These are phyloP conservation scores for Kodamaea restingae DNA, from an alignment of 805 yeast species.

Conservation along the genomic window DNA sequence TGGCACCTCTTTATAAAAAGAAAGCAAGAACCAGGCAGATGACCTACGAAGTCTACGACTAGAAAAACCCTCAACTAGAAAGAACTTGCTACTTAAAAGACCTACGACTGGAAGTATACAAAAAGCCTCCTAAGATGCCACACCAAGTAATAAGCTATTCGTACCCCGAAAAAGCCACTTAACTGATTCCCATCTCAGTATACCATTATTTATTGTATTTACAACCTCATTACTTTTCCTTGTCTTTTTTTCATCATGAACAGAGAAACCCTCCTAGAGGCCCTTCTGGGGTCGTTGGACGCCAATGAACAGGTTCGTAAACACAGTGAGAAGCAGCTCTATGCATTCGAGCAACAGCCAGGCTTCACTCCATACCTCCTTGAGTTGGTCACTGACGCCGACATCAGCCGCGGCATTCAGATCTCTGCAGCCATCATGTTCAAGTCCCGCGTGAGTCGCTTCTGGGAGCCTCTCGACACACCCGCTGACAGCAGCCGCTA, in stretches of 20 bases:
- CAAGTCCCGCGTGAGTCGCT: constrained; percentile 37
- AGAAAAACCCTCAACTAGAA: too few species aligned
- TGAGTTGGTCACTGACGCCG: constrained; percentile 44
- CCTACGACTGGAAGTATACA: too few species aligned
- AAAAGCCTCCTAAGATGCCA: too few species aligned
- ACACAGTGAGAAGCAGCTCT: constrained; percentile 50
- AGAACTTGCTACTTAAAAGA: too few species aligned
- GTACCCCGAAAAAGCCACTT: too few species aligned
- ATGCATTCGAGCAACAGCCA: constrained; percentile 48
- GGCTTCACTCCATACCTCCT: constrained; percentile 57
- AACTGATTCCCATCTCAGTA: neutral
- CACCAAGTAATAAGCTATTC: too few species aligned
- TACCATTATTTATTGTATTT: neutral
- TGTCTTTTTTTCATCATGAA: constrained; percentile 32
- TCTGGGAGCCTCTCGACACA: constrained; percentile 37
- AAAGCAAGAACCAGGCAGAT: too few species aligned
- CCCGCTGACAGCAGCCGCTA: constrained; percentile 18
- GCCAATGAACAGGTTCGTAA: constrained; percentile 47
- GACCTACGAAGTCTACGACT: too few species aligned
- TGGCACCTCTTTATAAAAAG: too few species aligned
- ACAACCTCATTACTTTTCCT: too few species aligned
- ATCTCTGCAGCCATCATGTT: constrained; percentile 42
- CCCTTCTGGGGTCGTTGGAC: constrained; percentile 53
- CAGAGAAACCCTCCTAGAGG: constrained; percentile 44
- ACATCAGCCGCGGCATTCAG: constrained; percentile 41